Conservation (phyloP, 495 filamentous ascomycete species). For the Niebla homalea region DNA sequence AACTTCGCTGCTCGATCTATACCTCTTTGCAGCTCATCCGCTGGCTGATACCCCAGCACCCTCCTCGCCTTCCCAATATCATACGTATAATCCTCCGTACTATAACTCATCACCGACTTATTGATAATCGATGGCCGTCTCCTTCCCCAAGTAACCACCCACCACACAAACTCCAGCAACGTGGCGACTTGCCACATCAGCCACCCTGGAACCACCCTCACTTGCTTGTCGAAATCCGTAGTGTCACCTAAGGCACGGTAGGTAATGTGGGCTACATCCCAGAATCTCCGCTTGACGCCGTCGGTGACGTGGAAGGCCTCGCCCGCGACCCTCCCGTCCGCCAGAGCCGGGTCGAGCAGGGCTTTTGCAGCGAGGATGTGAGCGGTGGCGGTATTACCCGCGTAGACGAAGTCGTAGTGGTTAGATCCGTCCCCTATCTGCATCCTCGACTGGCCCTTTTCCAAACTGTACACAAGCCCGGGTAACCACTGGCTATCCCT, state of each 20-base stretch:
- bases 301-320: slow-evolving; percentile 58
- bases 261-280: slow-evolving; percentile 45
- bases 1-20: not conserved
- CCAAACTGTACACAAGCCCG: slow-evolving; percentile 39
- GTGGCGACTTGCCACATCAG: too few relatives aligned
- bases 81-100: too few relatives aligned
- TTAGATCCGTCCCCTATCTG: slow-evolving; percentile 63
- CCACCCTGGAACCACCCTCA: too few relatives aligned
- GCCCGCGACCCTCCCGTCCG: slow-evolving; percentile 50
- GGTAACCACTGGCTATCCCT: slow-evolving; percentile 22
- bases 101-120: too few relatives aligned
- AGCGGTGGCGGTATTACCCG: slow-evolving; percentile 59
- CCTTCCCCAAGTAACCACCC: too few relatives aligned
- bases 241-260: too few relatives aligned
- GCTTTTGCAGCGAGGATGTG: slow-evolving; percentile 56
- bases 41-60: too few relatives aligned
- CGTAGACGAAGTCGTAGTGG: slow-evolving; percentile 72
- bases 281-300: slow-evolving; percentile 64
- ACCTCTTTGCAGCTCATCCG: not conserved
- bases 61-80: too few relatives aligned
- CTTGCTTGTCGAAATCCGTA: too few relatives aligned
- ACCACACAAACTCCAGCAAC: too few relatives aligned
- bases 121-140: too few relatives aligned
- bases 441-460: slow-evolving; percentile 40
- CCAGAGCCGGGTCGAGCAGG: slow-evolving; percentile 37